Evolutionary conservation across 805 yeast genomes (phyloP).

Genomic region (Saccharomycopsis fermentans): DNA sequence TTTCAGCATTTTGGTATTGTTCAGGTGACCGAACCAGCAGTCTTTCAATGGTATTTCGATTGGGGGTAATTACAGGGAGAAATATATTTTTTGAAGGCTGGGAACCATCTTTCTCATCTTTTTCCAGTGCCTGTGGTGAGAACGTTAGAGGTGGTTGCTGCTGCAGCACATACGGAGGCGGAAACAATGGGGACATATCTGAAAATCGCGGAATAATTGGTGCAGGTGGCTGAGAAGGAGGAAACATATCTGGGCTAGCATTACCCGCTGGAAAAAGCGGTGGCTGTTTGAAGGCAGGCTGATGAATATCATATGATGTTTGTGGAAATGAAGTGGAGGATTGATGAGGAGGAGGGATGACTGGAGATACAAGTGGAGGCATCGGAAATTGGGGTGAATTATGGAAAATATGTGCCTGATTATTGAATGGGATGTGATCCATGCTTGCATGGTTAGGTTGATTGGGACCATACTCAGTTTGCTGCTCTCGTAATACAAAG

Average conservation of each 20-base stretch:
- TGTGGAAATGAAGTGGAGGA: not conserved
- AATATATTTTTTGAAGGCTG: not conserved
- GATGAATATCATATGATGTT: not conserved
- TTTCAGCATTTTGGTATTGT: not conserved
- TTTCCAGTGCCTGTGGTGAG: not conserved
- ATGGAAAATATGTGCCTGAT: not conserved
- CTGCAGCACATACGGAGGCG: not conserved
- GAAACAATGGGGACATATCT: not conserved
- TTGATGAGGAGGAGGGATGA: not conserved
- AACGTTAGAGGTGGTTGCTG: not conserved
- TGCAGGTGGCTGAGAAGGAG: not conserved
- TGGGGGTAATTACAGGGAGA: not conserved
- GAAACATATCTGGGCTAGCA: not conserved
- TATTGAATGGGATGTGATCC: not conserved
- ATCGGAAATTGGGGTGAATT: not conserved
- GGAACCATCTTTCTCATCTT: not conserved
- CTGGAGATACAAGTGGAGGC: not conserved
- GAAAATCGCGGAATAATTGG: not conserved
- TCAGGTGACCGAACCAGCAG: not conserved
- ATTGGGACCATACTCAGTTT: not conserved
- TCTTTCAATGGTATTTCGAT: not conserved
- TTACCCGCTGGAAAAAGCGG: not conserved
- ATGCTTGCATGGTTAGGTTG: not conserved
- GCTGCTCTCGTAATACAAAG: not conserved
- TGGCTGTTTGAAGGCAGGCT: not conserved